These are phyloP conservation scores for Hypoxylon sp. DNA, from an alignment of 2,329 filamentous ascomycete species.

Conservation along the genomic window DNA sequence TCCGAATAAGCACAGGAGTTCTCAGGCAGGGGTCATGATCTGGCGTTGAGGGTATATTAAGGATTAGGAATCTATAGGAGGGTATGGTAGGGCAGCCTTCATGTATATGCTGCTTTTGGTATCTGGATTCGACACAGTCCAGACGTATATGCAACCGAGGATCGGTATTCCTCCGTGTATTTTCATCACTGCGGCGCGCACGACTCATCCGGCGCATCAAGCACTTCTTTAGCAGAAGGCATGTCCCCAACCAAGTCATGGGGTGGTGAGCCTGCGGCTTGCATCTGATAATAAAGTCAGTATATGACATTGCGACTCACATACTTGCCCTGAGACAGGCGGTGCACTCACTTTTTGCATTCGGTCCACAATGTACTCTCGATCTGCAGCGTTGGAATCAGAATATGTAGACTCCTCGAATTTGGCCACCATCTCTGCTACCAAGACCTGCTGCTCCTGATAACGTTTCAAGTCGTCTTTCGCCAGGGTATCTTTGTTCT, in stretches of 20 bases:
- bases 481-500: constrained; percentile 77
- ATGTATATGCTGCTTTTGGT: constrained; percentile 45
- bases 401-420: constrained; percentile 88
- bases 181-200: constrained; percentile 71
- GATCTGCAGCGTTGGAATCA: constrained; percentile 84
- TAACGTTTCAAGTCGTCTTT: constrained; percentile 84
- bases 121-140: constrained; percentile 32
- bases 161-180: constrained; percentile 41
- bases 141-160: constrained; percentile 48
- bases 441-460: constrained; percentile 82
- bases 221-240: constrained; percentile 82
- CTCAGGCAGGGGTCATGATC: constrained; percentile 37
- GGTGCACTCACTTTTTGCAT: constrained; percentile 88
- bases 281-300: constrained; percentile 77
- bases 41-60: constrained; percentile 46
- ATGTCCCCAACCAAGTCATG: constrained; percentile 92
- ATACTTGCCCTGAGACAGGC: background rate
- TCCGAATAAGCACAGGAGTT: constrained; percentile 32
- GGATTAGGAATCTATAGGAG: constrained; percentile 42
- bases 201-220: constrained; percentile 72
- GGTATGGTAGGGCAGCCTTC: constrained; percentile 19
- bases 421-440: constrained; percentile 87
- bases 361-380: constrained; percentile 94
- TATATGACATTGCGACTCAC: background rate
- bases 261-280: constrained; percentile 92